Percentiles rank a stretch among this genome's conserved stretches.
These are phyloP conservation scores for Nicotiana rustica DNA, from an alignment of 305 asterid species.

Conservation along the genomic window DNA sequence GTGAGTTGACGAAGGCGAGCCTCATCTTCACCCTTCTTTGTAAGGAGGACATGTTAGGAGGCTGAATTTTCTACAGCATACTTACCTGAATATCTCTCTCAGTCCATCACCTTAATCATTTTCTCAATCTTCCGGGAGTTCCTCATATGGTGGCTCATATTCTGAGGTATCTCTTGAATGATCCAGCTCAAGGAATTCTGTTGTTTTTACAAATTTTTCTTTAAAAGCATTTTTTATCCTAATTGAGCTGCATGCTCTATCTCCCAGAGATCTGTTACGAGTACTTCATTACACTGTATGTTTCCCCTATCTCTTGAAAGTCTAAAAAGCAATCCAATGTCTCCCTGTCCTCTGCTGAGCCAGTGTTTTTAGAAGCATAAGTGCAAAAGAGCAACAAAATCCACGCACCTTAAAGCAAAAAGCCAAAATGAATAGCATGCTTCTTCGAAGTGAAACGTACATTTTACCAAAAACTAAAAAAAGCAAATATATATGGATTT, in stretches of 20 bases:
- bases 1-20: background rate
- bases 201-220: background rate
- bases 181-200: background rate
- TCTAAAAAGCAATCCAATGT: background rate
- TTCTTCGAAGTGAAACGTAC: background rate
- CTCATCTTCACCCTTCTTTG: background rate
- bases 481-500: background rate
- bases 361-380: background rate
- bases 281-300: background rate
- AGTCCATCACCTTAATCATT: background rate
- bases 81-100: background rate
- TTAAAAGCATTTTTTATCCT: background rate
- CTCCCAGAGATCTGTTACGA: no score
- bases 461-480: background rate
- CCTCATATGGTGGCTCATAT: background rate
- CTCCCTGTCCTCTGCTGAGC: background rate
- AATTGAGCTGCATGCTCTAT: background rate
- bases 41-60: background rate
- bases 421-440: background rate
- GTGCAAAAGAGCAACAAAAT: background rate
- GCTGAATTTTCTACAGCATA: background rate
- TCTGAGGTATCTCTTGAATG: background rate
- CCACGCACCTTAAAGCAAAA: background rate
- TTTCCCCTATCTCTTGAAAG: background rate
- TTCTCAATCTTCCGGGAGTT: background rate